phyloP scores from a whole-genome alignment of 768 basidiomycete genomes.

The Tulasnella sp. region DNA sequence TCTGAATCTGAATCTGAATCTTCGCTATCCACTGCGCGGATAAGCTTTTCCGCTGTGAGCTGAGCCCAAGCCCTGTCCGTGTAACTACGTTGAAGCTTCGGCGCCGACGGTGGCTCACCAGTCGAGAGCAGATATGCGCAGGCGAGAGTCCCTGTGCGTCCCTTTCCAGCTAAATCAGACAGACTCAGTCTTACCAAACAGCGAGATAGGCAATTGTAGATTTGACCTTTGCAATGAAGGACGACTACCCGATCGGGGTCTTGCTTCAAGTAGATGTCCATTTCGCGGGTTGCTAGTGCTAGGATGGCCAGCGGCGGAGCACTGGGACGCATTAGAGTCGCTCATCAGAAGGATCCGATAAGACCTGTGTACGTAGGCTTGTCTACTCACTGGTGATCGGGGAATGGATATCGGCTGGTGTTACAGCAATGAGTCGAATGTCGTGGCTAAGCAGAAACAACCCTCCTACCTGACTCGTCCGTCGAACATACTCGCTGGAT shows the following conservation, averaged over 20 bases:
- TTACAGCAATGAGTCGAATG: neutral
- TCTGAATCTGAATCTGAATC: conserved; percentile 31
- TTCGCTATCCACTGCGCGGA: conserved; percentile 39
- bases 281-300: conserved; percentile 68
- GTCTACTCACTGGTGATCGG: conserved; percentile 75
- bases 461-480: conserved; percentile 54
- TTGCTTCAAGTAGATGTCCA: conserved; percentile 65
- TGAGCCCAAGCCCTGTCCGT: conserved; percentile 49
- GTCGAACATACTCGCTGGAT: conserved; percentile 63
- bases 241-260: conserved; percentile 68
- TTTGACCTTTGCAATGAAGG: conserved; percentile 78
- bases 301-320: conserved; percentile 75
- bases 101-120: conserved; percentile 48
- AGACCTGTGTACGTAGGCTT: neutral
- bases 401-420: conserved; percentile 70
- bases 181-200: neutral
- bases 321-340: conserved; percentile 39
- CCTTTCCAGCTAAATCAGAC: conserved; percentile 60
- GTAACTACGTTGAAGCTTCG: conserved; percentile 48
- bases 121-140: conserved; percentile 74
- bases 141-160: conserved; percentile 80
- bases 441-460: neutral
- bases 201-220: neutral
- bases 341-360: neutral
- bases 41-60: conserved; percentile 48